Evolutionary conservation across 2,329 filamentous ascomycete species (phyloP).

Genomic region (Phialophora chinensis): DNA sequence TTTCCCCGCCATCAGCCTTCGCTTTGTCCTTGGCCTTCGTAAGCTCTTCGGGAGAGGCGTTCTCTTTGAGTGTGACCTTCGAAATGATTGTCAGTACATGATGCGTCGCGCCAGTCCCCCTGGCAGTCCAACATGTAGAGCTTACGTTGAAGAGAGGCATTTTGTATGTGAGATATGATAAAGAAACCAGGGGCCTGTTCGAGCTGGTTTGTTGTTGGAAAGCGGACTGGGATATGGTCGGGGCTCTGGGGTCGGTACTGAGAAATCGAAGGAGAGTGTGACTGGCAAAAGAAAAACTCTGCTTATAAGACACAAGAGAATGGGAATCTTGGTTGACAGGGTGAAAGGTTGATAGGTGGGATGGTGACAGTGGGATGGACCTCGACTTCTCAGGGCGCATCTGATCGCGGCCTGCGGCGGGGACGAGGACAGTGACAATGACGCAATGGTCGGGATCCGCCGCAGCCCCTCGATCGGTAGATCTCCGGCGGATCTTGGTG

Average conservation of each 20-base stretch:
- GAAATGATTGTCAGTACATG: conserved; percentile 1
- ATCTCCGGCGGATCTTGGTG: background rate
- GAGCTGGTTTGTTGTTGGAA: background rate
- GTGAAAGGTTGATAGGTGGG: conserved; percentile 4
- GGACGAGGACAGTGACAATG: conserved; percentile 6
- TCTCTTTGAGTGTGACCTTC: conserved; percentile 80
- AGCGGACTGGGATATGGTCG: background rate
- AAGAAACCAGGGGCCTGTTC: conserved; percentile 10
- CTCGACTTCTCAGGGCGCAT: background rate
- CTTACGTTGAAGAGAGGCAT: conserved; percentile 52
- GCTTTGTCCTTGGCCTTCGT: conserved; percentile 76
- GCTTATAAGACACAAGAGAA: conserved; percentile 10
- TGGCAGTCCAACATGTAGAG: conserved; percentile 3
- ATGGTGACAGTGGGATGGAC: conserved; percentile 10
- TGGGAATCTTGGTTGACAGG: conserved; percentile 2
- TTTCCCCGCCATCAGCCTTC: conserved; percentile 77
- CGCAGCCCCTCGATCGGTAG: conserved; percentile 6
- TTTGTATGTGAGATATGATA: conserved; percentile 28
- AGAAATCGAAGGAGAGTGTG: conserved; percentile 7
- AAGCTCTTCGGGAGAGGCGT: conserved; percentile 70
- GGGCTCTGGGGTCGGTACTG: conserved; percentile 4
- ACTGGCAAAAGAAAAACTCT: conserved; percentile 1
- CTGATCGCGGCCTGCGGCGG: conserved; percentile 4
- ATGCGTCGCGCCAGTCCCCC: conserved; percentile 6
- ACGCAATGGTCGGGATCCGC: conserved; percentile 15